phyloP scores from a whole-genome alignment of 805 yeast genomes.

The Starmerella roubikii region DNA sequence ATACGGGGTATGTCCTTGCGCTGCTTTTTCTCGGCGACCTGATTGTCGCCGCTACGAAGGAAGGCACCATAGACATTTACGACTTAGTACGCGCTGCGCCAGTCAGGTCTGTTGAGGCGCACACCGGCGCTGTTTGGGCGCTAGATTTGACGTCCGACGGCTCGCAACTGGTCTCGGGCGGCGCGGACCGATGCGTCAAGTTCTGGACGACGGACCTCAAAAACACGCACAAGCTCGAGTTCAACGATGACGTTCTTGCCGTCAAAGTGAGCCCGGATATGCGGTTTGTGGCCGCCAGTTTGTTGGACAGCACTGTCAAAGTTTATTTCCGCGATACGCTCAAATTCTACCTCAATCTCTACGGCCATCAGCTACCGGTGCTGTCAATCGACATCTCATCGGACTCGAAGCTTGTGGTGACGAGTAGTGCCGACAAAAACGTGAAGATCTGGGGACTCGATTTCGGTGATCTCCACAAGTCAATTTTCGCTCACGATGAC shows the following conservation, averaged over 20 bases:
- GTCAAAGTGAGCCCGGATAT: conserved; percentile 71
- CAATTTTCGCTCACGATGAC: conserved; percentile 94
- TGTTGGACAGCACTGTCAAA: conserved; percentile 89
- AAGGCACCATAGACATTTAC: conserved; percentile 69
- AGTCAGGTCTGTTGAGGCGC: conserved; percentile 54
- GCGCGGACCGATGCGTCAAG: conserved; percentile 80
- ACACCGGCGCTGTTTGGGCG: conserved; percentile 84
- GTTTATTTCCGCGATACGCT: conserved; percentile 77
- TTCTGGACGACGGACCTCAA: conserved; percentile 68
- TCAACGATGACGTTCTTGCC: conserved; percentile 71
- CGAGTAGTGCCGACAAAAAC: conserved; percentile 95
- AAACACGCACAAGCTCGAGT: conserved; percentile 71
- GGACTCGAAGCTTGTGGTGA: conserved; percentile 76
- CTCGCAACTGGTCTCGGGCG: conserved; percentile 71
- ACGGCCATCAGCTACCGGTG: conserved; percentile 95
- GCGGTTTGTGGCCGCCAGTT: conserved; percentile 64
- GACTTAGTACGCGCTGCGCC: conserved; percentile 75
- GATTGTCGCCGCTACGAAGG: conserved; percentile 76
- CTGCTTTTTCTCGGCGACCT: conserved; percentile 78
- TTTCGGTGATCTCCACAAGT: conserved; percentile 96
- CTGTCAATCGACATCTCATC: conserved; percentile 78
- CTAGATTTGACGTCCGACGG: conserved; percentile 81
- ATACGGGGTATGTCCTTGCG: conserved; percentile 70
- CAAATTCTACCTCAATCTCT: conserved; percentile 75
- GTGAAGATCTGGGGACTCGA: conserved; percentile 97